Conservation (phyloP, 495 filamentous ascomycete species). For the Xylaria scruposa region DNA sequence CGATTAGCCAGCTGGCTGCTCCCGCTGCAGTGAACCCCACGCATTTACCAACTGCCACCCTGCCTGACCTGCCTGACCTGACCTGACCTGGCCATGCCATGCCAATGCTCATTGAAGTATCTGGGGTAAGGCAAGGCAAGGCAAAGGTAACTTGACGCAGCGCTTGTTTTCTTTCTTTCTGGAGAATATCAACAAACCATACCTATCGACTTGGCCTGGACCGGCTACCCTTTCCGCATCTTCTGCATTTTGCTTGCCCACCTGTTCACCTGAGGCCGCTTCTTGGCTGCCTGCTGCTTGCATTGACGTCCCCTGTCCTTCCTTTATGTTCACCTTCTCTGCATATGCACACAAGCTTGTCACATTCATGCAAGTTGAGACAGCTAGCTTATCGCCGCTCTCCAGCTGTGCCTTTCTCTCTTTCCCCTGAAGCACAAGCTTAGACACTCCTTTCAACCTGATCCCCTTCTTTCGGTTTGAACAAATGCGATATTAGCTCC, state of each 20-base stretch:
- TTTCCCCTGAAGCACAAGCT: constrained; percentile 28
- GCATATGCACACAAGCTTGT: constrained; percentile 29
- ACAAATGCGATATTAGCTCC: not conserved
- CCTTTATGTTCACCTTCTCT: constrained; percentile 33
- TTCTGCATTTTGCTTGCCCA: constrained; percentile 21
- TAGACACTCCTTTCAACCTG: constrained; percentile 30
- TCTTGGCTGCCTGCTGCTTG: constrained; percentile 21
- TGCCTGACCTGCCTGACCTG: constrained; percentile 1
- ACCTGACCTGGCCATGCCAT: not conserved
- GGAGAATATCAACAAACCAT: constrained; percentile 35
- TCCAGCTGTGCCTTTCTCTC: constrained; percentile 31
- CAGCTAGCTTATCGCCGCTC: constrained; percentile 17
- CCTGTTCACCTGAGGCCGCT: constrained; percentile 25
- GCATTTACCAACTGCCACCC: not conserved
- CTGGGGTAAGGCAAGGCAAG: not conserved
- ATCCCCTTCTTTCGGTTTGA: not conserved
- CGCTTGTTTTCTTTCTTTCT: not conserved
- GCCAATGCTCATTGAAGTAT: not conserved
- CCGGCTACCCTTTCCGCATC: too few relatives aligned
- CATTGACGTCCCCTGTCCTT: constrained; percentile 44
- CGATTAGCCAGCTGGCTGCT: constrained; percentile 27
- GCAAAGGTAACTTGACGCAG: constrained; percentile 9
- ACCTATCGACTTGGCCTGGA: not conserved
- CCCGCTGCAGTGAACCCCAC: constrained; percentile 18
- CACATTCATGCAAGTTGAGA: constrained; percentile 34